Evolutionary conservation across 495 filamentous ascomycete species (phyloP).

Genomic region (Achaetomiella virescens): DNA sequence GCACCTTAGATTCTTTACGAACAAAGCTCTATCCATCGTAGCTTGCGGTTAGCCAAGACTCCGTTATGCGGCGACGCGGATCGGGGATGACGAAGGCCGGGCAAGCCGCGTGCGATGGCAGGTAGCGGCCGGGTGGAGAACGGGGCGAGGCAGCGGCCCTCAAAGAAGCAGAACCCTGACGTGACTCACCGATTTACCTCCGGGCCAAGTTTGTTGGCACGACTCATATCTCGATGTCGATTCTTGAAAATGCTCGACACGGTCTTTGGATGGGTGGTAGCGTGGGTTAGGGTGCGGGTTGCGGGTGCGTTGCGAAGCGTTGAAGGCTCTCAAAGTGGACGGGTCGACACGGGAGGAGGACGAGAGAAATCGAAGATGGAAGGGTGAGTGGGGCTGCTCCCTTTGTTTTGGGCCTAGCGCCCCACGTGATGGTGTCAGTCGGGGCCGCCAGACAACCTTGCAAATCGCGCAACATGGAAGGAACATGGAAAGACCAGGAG

Average conservation of each 20-base stretch:
- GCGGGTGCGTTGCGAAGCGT: slow-evolving; percentile 14
- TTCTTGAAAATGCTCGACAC: slow-evolving; percentile 23
- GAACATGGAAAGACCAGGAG: too few relatives aligned
- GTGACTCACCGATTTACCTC: slow-evolving; percentile 84
- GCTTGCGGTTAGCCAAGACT: slow-evolving; percentile 28
- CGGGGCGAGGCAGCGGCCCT: neutral
- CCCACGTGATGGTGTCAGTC: slow-evolving; percentile 25
- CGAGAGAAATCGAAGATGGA: slow-evolving; percentile 30
- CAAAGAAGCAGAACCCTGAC: neutral
- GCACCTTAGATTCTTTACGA: slow-evolving; percentile 95
- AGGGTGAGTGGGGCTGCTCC: slow-evolving; percentile 15
- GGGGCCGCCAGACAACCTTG: neutral
- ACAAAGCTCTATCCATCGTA: slow-evolving; percentile 66
- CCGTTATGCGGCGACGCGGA: slow-evolving; percentile 2
- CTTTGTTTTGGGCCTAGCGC: slow-evolving; percentile 15
- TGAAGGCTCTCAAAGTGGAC: slow-evolving; percentile 27
- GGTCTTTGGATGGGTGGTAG: slow-evolving; percentile 13
- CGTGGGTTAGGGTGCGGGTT: slow-evolving; percentile 12
- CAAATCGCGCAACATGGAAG: neutral
- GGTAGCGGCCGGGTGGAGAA: slow-evolving; percentile 6
- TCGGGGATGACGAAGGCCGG: slow-evolving; percentile 8
- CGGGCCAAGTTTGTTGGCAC: slow-evolving; percentile 82
- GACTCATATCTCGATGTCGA: slow-evolving; percentile 63
- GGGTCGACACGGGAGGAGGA: slow-evolving; percentile 30
- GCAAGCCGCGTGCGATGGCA: neutral